These are phyloP conservation scores for Phialophora macrospora DNA, from an alignment of 2,329 filamentous ascomycete genomes.

Conservation along the genomic window DNA sequence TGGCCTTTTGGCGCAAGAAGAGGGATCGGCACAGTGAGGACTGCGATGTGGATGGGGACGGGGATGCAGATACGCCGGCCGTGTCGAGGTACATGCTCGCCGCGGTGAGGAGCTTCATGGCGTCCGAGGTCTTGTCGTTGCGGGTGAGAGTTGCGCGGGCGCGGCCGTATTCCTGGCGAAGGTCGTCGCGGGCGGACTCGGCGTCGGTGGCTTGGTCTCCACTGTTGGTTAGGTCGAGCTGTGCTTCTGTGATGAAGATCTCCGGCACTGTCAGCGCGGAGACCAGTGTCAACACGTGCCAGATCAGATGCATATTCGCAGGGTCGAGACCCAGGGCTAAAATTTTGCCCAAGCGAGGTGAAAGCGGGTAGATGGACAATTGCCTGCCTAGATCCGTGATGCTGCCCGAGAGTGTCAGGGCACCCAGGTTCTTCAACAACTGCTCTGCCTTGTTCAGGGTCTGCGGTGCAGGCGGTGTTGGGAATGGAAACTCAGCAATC, in stretches of 20 bases:
- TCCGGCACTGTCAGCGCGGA: constrained; percentile 87
- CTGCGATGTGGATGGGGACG: neutral
- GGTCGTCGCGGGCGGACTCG: constrained; percentile 67
- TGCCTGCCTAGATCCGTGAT: constrained; percentile 80
- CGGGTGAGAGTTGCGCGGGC: constrained; percentile 79
- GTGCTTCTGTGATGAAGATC: constrained; percentile 80
- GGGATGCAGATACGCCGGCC: neutral
- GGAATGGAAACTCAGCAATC: constrained; percentile 93
- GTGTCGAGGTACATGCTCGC: constrained; percentile 80
- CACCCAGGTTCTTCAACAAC: constrained; percentile 82
- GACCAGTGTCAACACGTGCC: constrained; percentile 85
- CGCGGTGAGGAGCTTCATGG: constrained; percentile 85
- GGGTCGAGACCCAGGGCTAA: constrained; percentile 78
- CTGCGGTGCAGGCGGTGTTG: constrained; percentile 79
- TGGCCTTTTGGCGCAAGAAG: constrained; percentile 84
- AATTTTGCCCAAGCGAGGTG: constrained; percentile 89
- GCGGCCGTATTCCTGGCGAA: constrained; percentile 68
- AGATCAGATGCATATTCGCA: constrained; percentile 69
- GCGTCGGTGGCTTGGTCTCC: constrained; percentile 46
- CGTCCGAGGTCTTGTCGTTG: constrained; percentile 82
- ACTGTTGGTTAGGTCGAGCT: constrained; percentile 65
- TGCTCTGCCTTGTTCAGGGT: constrained; percentile 83
- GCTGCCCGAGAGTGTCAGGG: constrained; percentile 70
- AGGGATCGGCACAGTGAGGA: constrained; percentile 73
- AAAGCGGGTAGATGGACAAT: constrained; percentile 86